phyloP scores from a whole-genome alignment of 345 rosid species.

The Nasturtium officinale region DNA sequence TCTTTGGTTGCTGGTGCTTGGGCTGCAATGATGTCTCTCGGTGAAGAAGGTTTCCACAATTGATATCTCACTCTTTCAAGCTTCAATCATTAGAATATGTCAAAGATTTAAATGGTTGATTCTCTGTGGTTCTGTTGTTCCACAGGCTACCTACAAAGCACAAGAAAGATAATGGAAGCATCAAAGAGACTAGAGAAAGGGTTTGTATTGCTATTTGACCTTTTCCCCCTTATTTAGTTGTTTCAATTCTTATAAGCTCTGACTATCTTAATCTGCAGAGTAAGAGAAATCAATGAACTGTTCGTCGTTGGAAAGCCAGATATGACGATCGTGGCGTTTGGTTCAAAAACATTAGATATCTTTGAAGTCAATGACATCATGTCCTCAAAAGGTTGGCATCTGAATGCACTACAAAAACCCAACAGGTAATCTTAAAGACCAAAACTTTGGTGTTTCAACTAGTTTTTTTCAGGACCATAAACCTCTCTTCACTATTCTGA shows the following conservation, averaged over 20 bases:
- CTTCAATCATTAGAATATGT: background rate
- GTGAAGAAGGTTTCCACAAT: constrained; percentile 64
- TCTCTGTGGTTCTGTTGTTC: constrained; percentile 19
- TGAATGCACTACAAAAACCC: constrained; percentile 92
- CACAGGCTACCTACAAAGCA: constrained; percentile 74
- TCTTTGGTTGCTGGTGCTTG: constrained; percentile 90
- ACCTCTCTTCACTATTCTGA: background rate
- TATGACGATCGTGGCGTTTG: constrained; percentile 89
- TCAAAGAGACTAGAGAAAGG: constrained; percentile 72
- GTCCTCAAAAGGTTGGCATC: constrained; percentile 94
- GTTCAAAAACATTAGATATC: constrained; percentile 69
- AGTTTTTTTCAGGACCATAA: no score
- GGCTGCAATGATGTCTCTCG: constrained; percentile 92
- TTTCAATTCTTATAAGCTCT: background rate
- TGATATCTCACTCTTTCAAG: constrained; percentile 1
- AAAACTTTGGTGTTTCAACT: constrained; percentile 3
- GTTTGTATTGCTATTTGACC: constrained; percentile 43
- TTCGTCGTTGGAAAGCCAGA: constrained; percentile 83
- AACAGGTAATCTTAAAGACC: constrained; percentile 58
- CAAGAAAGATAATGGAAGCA: constrained; percentile 77
- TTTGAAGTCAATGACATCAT: constrained; percentile 90
- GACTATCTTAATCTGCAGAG: constrained; percentile 47
- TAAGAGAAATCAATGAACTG: constrained; percentile 70
- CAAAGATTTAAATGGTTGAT: constrained; percentile 23
- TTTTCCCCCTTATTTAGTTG: background rate